Evolutionary conservation across 768 basidiomycete genomes (phyloP).

Genomic region (Suillus plorans): DNA sequence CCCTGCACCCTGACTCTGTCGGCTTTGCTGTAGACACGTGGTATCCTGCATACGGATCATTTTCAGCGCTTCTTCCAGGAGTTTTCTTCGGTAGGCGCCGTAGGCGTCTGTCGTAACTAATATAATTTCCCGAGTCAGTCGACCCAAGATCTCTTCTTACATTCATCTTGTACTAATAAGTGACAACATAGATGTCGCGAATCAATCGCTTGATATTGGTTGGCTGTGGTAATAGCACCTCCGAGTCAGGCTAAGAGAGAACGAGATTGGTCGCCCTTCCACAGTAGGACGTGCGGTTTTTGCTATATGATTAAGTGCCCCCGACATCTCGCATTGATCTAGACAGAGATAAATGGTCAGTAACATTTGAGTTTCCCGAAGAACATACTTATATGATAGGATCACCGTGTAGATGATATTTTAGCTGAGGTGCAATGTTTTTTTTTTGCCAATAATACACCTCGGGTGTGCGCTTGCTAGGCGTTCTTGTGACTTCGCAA

Average conservation of each 20-base stretch:
- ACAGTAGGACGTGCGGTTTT: neutral
- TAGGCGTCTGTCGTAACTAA: too few relatives aligned
- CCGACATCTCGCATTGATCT: neutral
- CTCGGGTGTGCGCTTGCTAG: too few relatives aligned
- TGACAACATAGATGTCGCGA: neutral
- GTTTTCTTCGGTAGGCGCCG: neutral
- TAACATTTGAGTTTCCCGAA: neutral
- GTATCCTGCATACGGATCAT: neutral
- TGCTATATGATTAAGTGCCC: neutral
- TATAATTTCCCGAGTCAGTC: neutral
- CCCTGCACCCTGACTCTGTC: rapidly evolving
- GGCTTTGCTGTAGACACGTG: neutral
- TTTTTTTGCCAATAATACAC: neutral
- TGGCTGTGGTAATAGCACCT: too few relatives aligned
- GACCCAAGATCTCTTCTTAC: neutral
- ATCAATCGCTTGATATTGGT: too few relatives aligned
- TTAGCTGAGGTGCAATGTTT: neutral
- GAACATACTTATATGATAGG: neutral
- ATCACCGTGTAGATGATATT: neutral
- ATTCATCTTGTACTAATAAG: neutral
- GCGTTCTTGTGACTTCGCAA: neutral
- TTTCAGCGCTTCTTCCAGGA: neutral
- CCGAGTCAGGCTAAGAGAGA: too few relatives aligned
- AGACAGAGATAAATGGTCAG: neutral
- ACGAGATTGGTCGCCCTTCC: too few relatives aligned